Evolutionary conservation across 1,284 basidiomycete species (phyloP), one percentile per base, ranked within the genome.

Genomic region (Melanopsichium pennsylvanicum): DNA sequence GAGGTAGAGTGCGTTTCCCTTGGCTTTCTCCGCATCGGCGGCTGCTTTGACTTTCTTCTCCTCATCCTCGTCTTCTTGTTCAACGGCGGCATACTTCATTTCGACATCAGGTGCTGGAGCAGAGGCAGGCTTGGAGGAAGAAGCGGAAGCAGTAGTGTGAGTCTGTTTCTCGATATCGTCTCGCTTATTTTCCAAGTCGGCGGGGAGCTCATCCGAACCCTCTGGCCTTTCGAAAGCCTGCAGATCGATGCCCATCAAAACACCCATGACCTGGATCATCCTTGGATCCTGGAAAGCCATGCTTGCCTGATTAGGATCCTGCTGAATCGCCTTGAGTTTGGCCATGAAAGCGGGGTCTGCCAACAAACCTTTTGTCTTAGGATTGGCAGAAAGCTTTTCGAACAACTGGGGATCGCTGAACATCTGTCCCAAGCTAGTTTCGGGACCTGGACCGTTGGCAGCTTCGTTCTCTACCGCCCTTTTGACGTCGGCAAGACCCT

Each of bases 181-280:
- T 5, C 69, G 50, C 18, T 61, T 54, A 37, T 50, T 44, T 29
- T 72, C 63, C 52, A 86, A 76, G 37, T 87, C 89, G 4, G 88
- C 85, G 5, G 91, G 90, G 46, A 90, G 84, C 56, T 92, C 91
- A 57, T 89, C 86, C 8, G 91, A 91, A 34, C 91, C 92, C 83
- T 92, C 90, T 22, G 90, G 89, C 54, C 93, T 86, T 56, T 88
- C 85, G 82, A 91, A 91, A 44, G 90, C 92, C 81, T 92, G 88
- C 81, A 97, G 87, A 82, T 97, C 93, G 72, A 97, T 87, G 41
- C 93, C 93, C 90, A 97, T 93, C 59, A 93, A 85, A 10, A 88
- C 94, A 63, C 94, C 94, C 59, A 97, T 86, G 18, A 93, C 93
- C 75, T 82, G 81, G 69, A 97, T 91, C 91, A 96, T 95, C 58